Evolutionary conservation across 345 rosid genomes (phyloP).

Genomic region (Melaleuca alternifolia): DNA sequence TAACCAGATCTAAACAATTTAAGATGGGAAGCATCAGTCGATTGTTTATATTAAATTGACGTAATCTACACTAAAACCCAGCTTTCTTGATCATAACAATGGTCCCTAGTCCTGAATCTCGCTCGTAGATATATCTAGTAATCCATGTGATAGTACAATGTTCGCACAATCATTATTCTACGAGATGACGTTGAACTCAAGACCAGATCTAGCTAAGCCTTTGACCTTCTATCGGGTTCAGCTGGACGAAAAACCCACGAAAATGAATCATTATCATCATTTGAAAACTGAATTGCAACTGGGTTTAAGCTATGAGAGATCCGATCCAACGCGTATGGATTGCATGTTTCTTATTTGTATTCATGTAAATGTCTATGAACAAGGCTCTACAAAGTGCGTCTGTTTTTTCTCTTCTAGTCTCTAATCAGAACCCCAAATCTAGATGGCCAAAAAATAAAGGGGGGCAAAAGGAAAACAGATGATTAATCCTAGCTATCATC

Average conservation of each 20-base stretch:
- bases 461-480: neutral
- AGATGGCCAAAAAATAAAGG: neutral
- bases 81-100: neutral
- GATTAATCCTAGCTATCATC: neutral
- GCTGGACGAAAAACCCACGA: neutral
- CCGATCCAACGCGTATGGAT: neutral
- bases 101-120: neutral
- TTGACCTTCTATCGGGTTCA: neutral
- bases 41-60: neutral
- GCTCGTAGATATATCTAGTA: neutral
- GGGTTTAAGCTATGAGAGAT: neutral
- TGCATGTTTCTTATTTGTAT: neutral
- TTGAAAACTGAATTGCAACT: neutral
- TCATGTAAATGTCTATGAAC: neutral
- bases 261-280: neutral
- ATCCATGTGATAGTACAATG: neutral
- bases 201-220: neutral
- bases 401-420: neutral
- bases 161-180: neutral
- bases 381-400: neutral
- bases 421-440: neutral
- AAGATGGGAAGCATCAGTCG: neutral
- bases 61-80: neutral
- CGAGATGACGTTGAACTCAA: neutral
- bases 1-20: neutral